Conservation (phyloP, 805 yeast species). For the Spathaspora gorwiae region DNA sequence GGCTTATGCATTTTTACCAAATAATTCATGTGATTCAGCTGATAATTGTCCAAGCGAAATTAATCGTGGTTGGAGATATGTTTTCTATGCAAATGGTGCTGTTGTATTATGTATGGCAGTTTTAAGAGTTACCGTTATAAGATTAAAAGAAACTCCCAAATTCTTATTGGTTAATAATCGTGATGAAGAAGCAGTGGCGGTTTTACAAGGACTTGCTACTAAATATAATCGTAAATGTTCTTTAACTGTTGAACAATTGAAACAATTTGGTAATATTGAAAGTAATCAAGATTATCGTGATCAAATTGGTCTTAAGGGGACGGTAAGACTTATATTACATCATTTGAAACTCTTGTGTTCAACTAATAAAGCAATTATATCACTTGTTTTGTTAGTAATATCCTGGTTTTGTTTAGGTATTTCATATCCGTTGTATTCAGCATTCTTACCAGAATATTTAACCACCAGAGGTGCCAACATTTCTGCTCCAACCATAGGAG, state of each 20-base stretch:
- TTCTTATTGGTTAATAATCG: constrained; percentile 48
- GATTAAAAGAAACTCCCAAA: constrained; percentile 52
- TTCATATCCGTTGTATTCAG: constrained; percentile 49
- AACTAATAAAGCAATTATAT: constrained; percentile 30
- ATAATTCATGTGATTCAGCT: constrained; percentile 37
- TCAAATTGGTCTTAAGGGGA: constrained; percentile 16
- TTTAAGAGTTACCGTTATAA: constrained; percentile 26
- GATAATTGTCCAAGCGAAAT: constrained; percentile 40
- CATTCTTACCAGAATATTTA: constrained; percentile 49
- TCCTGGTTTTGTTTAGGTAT: constrained; percentile 59
- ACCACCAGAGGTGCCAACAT: constrained; percentile 47
- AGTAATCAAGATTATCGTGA: constrained; percentile 15
- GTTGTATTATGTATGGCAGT: constrained; percentile 37
- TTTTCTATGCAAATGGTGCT: constrained; percentile 45
- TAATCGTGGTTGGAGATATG: constrained; percentile 63
- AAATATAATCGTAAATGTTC: constrained; percentile 41
- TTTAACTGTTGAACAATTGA: constrained; percentile 43
- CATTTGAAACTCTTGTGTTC: constrained; percentile 43
- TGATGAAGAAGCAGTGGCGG: constrained; percentile 45
- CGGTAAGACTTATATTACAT: constrained; percentile 16
- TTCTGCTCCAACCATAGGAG: constrained; percentile 20
- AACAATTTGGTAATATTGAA: constrained; percentile 36
- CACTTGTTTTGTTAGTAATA: constrained; percentile 33
- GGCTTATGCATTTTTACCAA: constrained; percentile 53
- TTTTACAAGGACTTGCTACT: constrained; percentile 39